Conservation (phyloP, 164 flowering plant species). For the Euptelea pleiosperma region DNA sequence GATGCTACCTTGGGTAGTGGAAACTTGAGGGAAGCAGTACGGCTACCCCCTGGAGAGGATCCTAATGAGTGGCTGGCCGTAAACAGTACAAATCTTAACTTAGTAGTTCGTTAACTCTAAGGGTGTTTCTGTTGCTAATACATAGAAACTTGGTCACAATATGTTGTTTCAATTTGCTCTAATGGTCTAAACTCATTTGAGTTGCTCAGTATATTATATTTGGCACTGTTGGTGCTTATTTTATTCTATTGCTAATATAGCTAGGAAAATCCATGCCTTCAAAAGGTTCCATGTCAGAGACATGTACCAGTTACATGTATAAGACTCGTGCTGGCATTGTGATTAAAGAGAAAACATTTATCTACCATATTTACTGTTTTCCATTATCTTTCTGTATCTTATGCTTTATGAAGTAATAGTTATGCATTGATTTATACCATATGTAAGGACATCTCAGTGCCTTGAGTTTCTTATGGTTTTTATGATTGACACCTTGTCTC, state of each 20-base stretch:
- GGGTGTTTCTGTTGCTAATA: not conserved
- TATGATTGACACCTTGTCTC: no score
- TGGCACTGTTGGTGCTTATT: not conserved
- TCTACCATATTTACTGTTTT: not conserved
- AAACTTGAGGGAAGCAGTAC: conserved; percentile 70
- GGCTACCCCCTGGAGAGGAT: conserved; percentile 74
- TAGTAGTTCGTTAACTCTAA: not conserved
- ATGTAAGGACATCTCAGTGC: not conserved
- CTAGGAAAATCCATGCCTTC: not conserved
- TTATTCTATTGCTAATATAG: not conserved
- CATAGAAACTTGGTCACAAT: not conserved
- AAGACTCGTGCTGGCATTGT: not conserved
- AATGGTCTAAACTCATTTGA: not conserved
- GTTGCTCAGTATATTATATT: not conserved
- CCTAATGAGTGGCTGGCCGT: conserved; percentile 75
- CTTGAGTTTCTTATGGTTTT: no score
- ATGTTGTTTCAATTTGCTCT: not conserved
- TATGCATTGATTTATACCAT: not conserved
- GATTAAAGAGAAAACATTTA: no score
- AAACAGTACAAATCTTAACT: conserved; percentile 38
- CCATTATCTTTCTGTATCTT: not conserved
- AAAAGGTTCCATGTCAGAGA: not conserved
- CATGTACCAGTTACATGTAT: not conserved
- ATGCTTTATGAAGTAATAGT: not conserved
- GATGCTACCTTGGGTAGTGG: conserved; percentile 81